phyloP scores from a whole-genome alignment of 495 filamentous ascomycete genomes.

The Daldinia childiae region DNA sequence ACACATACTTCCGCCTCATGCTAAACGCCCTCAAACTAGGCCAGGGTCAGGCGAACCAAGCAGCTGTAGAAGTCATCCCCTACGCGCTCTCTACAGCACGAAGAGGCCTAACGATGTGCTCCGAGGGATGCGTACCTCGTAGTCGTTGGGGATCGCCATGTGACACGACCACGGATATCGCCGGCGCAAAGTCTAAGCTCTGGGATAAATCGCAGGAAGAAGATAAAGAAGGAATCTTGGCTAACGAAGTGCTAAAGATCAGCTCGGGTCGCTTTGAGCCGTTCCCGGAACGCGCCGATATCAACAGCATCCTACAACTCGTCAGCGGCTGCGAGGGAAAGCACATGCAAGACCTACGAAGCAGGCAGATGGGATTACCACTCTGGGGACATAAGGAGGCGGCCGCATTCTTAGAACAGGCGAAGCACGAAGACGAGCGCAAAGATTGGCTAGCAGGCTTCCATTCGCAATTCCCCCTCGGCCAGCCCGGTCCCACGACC shows the following conservation, averaged over 20 bases:
- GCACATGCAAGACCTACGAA: conserved; percentile 13
- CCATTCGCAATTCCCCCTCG: background rate
- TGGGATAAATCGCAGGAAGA: background rate
- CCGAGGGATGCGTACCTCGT: conserved; percentile 13
- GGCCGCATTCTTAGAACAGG: background rate
- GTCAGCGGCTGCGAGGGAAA: conserved; percentile 12
- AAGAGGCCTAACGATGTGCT: conserved; percentile 22
- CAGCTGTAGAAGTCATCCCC: conserved; percentile 13
- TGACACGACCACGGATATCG: background rate
- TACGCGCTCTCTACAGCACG: conserved; percentile 7
- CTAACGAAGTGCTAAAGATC: background rate
- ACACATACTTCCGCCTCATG: conserved; percentile 23
- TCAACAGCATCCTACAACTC: conserved; percentile 15
- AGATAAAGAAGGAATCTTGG: background rate
- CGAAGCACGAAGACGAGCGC: background rate
- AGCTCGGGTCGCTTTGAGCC: conserved; percentile 20
- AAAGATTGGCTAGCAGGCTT: conserved; percentile 1
- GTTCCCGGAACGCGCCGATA: conserved; percentile 11
- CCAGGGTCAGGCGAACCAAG: conserved; percentile 9
- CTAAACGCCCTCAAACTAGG: conserved; percentile 15
- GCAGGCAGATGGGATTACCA: conserved; percentile 5
- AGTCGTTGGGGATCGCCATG: conserved; percentile 9
- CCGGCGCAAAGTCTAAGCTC: background rate
- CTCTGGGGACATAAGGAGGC: conserved; percentile 3
- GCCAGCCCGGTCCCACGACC: background rate